Percentiles rank a stretch among this genome's conserved stretches.
These are phyloP conservation scores for Porcisia hertigi DNA, from an alignment of 208 protist genomes.

Conservation along the genomic window DNA sequence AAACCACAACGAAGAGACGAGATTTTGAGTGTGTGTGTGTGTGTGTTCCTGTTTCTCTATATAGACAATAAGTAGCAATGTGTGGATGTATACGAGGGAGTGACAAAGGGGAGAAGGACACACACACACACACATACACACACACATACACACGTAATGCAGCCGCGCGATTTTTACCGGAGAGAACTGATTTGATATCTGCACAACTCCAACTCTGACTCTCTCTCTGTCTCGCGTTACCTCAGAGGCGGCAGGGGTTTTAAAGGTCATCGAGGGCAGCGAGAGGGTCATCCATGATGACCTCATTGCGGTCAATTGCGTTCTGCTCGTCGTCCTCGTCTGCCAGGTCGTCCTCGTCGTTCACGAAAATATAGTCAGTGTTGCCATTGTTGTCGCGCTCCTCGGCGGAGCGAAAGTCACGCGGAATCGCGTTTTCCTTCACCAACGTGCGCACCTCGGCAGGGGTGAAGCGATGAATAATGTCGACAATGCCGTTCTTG, in stretches of 20 bases:
- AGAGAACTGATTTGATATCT: background rate
- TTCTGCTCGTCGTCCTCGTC: slow-evolving; percentile 62
- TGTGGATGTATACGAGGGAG: background rate
- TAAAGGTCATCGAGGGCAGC: slow-evolving; percentile 72
- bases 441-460: slow-evolving; percentile 76
- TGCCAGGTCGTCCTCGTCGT: slow-evolving; percentile 58
- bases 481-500: slow-evolving; percentile 77
- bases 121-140: background rate
- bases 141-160: background rate
- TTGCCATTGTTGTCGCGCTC: slow-evolving; percentile 60
- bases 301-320: slow-evolving; percentile 65
- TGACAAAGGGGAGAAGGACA: background rate
- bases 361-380: slow-evolving; percentile 79
- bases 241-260: background rate
- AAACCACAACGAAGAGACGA: too few relatives aligned
- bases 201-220: background rate
- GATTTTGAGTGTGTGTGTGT: too few relatives aligned
- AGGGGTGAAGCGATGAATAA: slow-evolving; percentile 80
- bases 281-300: slow-evolving; percentile 75
- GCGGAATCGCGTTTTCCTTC: slow-evolving; percentile 81
- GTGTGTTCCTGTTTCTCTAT: too few relatives aligned
- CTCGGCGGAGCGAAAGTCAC: slow-evolving; percentile 80
- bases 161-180: background rate
- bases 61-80: background rate
- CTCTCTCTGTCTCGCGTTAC: background rate